A percentile compares a stretch with the other conserved stretches of the same genome.
phyloP scores from a whole-genome alignment of 2,329 filamentous ascomycete species.

The Ceratocystis cubensis region DNA sequence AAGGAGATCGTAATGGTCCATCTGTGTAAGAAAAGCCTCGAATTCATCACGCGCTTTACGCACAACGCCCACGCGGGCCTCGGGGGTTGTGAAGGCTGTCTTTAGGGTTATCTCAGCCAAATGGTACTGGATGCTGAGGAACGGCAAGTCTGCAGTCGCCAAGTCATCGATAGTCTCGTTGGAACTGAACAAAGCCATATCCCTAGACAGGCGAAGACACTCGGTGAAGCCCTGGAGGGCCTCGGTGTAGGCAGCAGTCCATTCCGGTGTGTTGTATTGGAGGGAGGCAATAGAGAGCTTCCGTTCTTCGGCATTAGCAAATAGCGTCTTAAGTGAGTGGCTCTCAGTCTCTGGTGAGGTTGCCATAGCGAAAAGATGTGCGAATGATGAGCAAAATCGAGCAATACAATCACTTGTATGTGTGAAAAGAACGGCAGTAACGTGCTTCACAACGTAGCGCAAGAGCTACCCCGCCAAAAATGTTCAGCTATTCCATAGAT shows the following conservation, averaged over 20 bases:
- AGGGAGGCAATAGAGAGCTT: slow-evolving; percentile 48
- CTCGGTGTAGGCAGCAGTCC: slow-evolving; percentile 52
- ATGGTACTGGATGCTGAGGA: slow-evolving; percentile 64
- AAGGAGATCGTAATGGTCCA: slow-evolving; percentile 70
- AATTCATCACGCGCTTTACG: slow-evolving; percentile 55
- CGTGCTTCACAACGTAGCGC: neutral
- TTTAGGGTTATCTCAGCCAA: slow-evolving; percentile 69
- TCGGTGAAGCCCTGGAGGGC: slow-evolving; percentile 61
- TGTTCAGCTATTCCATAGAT: neutral
- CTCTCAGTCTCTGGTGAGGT: slow-evolving; percentile 31
- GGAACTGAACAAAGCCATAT: slow-evolving; percentile 71
- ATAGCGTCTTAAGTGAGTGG: slow-evolving; percentile 39
- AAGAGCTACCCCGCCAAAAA: slow-evolving; percentile 18
- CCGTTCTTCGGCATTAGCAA: slow-evolving; percentile 38
- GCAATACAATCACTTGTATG: neutral
- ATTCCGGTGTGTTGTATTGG: slow-evolving; percentile 52
- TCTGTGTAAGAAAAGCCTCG: slow-evolving; percentile 61
- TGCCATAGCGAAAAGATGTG: neutral
- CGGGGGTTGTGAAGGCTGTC: slow-evolving; percentile 40
- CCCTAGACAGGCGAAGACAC: slow-evolving; percentile 55
- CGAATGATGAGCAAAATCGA: neutral
- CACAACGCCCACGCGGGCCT: slow-evolving; percentile 51
- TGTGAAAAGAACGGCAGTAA: neutral
- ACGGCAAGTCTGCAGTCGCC: slow-evolving; percentile 71
- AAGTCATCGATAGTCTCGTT: slow-evolving; percentile 87